phyloP scores from a whole-genome alignment of 2,329 filamentous ascomycete species.

The Pyricularia sp. region DNA sequence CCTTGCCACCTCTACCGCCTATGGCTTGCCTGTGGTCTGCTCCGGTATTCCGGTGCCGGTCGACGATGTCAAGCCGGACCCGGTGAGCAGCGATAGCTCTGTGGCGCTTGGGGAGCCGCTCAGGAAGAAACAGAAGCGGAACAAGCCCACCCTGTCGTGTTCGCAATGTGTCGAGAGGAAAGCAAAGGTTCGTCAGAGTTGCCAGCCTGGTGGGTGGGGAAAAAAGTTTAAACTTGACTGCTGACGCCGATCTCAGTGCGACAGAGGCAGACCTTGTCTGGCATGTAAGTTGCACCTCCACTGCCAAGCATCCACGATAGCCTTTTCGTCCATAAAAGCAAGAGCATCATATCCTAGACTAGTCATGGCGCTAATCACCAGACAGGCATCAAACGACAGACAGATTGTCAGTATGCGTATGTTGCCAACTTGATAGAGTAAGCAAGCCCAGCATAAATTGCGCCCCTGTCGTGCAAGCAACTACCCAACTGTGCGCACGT shows the following conservation, averaged over 20 bases:
- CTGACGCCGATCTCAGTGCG: constrained; percentile 40
- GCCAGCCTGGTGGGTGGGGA: constrained; percentile 4
- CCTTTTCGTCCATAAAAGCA: neutral
- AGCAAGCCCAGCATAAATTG: constrained; percentile 11
- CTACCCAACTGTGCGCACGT: neutral
- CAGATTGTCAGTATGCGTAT: constrained; percentile 60
- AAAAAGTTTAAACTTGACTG: neutral
- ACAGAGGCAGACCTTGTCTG: constrained; percentile 57
- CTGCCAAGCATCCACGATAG: neutral
- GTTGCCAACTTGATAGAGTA: constrained; percentile 68
- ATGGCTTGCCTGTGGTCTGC: neutral
- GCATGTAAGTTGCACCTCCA: constrained; percentile 35
- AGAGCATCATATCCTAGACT: neutral
- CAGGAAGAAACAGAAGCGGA: constrained; percentile 67
- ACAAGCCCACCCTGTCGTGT: constrained; percentile 71
- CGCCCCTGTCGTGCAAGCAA: neutral
- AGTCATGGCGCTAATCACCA: neutral
- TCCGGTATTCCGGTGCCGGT: neutral
- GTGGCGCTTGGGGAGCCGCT: constrained; percentile 18
- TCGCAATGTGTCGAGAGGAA: constrained; percentile 71
- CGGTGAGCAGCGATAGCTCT: constrained; percentile 12
- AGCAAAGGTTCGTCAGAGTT: constrained; percentile 49
- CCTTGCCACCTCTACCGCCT: neutral
- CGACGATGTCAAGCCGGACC: neutral
- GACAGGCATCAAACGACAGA: constrained; percentile 58